Conservation (phyloP, 192 early-diverging fungal species). For the Coemansia sp. region DNA sequence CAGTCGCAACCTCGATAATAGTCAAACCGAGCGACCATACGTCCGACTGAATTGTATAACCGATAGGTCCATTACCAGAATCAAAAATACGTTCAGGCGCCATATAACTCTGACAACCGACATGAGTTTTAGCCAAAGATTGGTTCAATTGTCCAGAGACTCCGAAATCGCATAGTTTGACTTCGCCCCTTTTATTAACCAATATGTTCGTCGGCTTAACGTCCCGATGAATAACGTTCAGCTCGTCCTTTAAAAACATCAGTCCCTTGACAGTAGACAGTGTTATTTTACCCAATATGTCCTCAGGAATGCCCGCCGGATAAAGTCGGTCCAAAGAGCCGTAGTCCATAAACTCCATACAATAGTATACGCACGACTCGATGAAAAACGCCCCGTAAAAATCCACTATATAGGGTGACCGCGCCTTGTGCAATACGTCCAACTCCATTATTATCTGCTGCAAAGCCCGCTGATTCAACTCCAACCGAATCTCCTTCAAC, state of each 20-base stretch:
- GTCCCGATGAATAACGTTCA: conserved; percentile 91
- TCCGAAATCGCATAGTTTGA: conserved; percentile 97
- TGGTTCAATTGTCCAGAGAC: conserved; percentile 87
- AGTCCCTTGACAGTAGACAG: conserved; percentile 79
- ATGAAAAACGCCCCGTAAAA: conserved; percentile 98
- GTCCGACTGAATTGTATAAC: conserved; percentile 87
- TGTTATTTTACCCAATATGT: conserved; percentile 73
- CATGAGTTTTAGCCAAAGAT: conserved; percentile 89
- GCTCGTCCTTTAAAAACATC: conserved; percentile 81
- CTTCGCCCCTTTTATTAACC: conserved; percentile 79
- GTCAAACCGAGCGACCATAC: conserved; percentile 93
- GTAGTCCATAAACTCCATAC: conserved; percentile 98
- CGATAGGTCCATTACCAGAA: conserved; percentile 51
- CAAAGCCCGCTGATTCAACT: conserved; percentile 83
- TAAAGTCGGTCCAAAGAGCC: conserved; percentile 90
- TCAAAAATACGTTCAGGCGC: conserved; percentile 89
- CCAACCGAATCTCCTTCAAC: conserved; percentile 90
- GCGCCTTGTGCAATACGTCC: conserved; percentile 85
- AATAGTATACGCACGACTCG: conserved; percentile 95
- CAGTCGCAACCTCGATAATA: conserved; percentile 79
- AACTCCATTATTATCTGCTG: conserved; percentile 97
- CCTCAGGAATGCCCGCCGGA: conserved; percentile 76
- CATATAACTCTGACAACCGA: conserved; percentile 96
- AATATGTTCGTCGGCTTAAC: conserved; percentile 96
- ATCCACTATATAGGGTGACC: conserved; percentile 90